Conservation (phyloP, 306 rosid genomes). For the Medicago truncatula region DNA sequence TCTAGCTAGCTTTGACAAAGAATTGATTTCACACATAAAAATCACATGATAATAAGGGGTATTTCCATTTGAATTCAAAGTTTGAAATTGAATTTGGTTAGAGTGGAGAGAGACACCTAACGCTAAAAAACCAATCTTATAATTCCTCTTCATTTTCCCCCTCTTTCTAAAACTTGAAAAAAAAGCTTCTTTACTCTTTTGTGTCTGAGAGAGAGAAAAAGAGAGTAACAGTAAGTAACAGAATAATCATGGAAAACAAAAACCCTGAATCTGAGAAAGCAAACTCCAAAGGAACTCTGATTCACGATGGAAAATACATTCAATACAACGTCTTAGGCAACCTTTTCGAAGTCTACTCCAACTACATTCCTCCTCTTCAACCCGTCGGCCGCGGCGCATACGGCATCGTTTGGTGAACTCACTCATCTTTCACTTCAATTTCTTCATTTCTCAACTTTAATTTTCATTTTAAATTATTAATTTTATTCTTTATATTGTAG, state of each 20-base stretch:
- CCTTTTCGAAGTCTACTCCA: conserved; percentile 71
- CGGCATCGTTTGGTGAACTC: conserved; percentile 86
- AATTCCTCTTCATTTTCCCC: conserved; percentile 4
- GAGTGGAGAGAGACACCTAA: too few species aligned
- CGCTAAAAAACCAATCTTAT: not conserved
- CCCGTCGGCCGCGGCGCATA: conserved; percentile 98
- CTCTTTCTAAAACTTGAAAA: conserved; percentile 12
- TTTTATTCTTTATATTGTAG: not conserved
- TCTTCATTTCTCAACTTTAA: not conserved
- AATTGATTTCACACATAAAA: too few species aligned
- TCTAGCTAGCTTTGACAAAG: too few species aligned
- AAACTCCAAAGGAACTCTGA: conserved; percentile 53
- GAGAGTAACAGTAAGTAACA: not conserved
- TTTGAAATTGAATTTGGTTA: too few species aligned
- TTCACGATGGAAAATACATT: conserved; percentile 62
- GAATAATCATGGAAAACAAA: conserved; percentile 29
- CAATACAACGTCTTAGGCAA: conserved; percentile 81
- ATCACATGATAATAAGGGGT: too few species aligned
- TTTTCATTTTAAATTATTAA: not conserved
- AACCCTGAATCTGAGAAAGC: conserved; percentile 36
- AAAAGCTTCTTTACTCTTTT: not conserved
- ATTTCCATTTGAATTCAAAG: too few species aligned
- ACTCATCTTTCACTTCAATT: too few species aligned
- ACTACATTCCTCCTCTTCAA: conserved; percentile 78
- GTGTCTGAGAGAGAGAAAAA: not conserved